A percentile compares a stretch with the other conserved stretches of the same genome.
phyloP scores from a whole-genome alignment of 2,329 filamentous ascomycete genomes.

The Hyphodiscus sp. region DNA sequence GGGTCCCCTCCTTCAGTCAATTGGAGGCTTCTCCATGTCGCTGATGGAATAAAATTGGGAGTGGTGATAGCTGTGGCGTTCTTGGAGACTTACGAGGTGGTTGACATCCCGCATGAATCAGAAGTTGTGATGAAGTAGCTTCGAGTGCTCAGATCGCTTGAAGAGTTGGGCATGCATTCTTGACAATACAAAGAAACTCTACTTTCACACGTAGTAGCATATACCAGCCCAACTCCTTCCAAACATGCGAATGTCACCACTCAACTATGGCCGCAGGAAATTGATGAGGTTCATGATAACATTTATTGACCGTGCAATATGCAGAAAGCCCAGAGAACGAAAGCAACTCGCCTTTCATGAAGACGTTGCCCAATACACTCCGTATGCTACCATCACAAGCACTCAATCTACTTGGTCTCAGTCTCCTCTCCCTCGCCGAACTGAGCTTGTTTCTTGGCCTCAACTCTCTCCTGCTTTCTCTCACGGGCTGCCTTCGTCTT shows the following conservation, averaged over 20 bases:
- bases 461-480: conserved; percentile 89
- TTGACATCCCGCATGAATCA: too few species aligned
- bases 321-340: conserved; percentile 29
- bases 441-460: conserved; percentile 84
- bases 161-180: too few species aligned
- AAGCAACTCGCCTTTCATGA: conserved; percentile 30
- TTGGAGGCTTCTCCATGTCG: too few species aligned
- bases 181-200: too few species aligned
- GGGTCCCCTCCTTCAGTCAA: too few species aligned
- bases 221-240: background rate
- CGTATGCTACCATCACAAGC: conserved; percentile 28
- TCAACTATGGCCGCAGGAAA: background rate
- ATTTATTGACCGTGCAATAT: conserved; percentile 29
- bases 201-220: background rate
- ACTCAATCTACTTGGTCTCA: conserved; percentile 30
- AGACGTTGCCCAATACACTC: conserved; percentile 30
- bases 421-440: conserved; percentile 59
- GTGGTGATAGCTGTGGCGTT: too few species aligned
- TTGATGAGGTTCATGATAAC: conserved; percentile 28
- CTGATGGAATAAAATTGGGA: too few species aligned
- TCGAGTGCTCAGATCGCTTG: too few species aligned
- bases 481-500: conserved; percentile 99
- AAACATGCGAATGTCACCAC: background rate
- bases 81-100: too few species aligned
- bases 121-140: too few species aligned